These are phyloP conservation scores for Ceratobasidium sp. DNA, from an alignment of 1,284 basidiomycete genomes.

Conservation along the genomic window DNA sequence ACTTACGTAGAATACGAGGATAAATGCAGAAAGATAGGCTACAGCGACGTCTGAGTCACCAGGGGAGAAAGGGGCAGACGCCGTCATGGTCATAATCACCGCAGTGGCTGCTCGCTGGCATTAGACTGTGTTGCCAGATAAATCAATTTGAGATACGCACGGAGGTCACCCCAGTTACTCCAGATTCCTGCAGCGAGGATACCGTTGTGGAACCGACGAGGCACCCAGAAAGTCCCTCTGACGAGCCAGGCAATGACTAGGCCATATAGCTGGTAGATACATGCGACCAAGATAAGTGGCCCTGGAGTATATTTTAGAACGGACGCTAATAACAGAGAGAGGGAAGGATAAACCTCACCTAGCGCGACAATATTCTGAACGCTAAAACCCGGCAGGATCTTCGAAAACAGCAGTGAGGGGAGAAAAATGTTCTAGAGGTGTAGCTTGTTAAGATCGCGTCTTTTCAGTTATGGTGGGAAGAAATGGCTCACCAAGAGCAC, in stretches of 20 bases:
- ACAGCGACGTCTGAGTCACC: slow-evolving; percentile 71
- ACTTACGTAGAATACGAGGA: slow-evolving; percentile 63
- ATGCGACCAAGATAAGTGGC: slow-evolving; percentile 67
- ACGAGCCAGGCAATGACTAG: slow-evolving; percentile 69
- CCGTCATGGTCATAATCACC: slow-evolving; percentile 69
- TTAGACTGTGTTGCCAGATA: not conserved
- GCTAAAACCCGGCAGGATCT: slow-evolving; percentile 80
- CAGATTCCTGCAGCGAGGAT: slow-evolving; percentile 75
- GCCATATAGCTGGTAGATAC: slow-evolving; percentile 69
- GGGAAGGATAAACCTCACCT: slow-evolving; percentile 61
- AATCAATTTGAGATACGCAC: slow-evolving; percentile 62
- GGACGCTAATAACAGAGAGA: slow-evolving; percentile 48
- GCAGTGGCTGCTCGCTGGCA: slow-evolving; percentile 68
- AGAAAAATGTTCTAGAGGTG: slow-evolving; percentile 71
- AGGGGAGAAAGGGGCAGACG: slow-evolving; percentile 65
- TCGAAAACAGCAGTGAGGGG: slow-evolving; percentile 81
- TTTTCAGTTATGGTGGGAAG: slow-evolving; percentile 10
- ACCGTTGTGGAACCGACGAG: slow-evolving; percentile 77
- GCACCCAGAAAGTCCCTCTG: slow-evolving; percentile 80
- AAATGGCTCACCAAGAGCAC: slow-evolving; percentile 64
- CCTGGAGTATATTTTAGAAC: slow-evolving; percentile 56
- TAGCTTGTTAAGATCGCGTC: not conserved
- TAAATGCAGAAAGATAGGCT: slow-evolving; percentile 69
- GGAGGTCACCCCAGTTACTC: slow-evolving; percentile 75
- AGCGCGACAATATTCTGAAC: slow-evolving; percentile 73